Conservation (phyloP, 2,329 filamentous ascomycete species). For the Blastomyces parvus region DNA sequence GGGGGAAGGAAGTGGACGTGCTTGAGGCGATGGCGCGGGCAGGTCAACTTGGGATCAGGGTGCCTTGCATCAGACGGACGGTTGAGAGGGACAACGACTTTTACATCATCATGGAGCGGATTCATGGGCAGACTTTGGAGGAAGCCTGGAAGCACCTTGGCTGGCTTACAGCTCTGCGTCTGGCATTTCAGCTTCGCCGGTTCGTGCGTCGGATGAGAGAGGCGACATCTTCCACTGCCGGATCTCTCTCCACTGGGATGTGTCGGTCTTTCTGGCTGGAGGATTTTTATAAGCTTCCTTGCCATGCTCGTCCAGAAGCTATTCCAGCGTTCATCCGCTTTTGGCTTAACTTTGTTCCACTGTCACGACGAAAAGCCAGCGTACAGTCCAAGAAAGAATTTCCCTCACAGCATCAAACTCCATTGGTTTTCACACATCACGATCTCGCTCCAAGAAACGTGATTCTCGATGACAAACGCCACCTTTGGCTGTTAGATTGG, state of each 20-base stretch:
- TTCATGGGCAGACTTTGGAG: constrained; percentile 18
- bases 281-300: constrained; percentile 18
- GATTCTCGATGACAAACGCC: constrained; percentile 19
- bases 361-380: constrained; percentile 3
- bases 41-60: constrained; percentile 17
- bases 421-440: constrained; percentile 27
- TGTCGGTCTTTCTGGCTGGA: constrained; percentile 19
- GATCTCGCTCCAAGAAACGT: constrained; percentile 26
- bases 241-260: constrained; percentile 14
- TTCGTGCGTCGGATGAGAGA: constrained; percentile 16
- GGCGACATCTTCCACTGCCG: constrained; percentile 18
- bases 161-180: constrained; percentile 17
- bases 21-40: constrained; percentile 16
- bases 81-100: constrained; percentile 11
- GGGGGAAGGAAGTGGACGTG: constrained; percentile 14
- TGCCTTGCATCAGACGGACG: constrained; percentile 15
- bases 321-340: constrained; percentile 18
- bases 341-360: constrained; percentile 18
- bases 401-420: constrained; percentile 15
- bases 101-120: constrained; percentile 18
- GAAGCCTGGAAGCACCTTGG: constrained; percentile 16
- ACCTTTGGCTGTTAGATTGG: constrained; percentile 15
- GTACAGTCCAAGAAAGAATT: neutral
- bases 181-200: constrained; percentile 19
- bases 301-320: constrained; percentile 13